Evolutionary conservation across 148 eudicot genomes (phyloP).

Genomic region (Persicaria maculosa): DNA sequence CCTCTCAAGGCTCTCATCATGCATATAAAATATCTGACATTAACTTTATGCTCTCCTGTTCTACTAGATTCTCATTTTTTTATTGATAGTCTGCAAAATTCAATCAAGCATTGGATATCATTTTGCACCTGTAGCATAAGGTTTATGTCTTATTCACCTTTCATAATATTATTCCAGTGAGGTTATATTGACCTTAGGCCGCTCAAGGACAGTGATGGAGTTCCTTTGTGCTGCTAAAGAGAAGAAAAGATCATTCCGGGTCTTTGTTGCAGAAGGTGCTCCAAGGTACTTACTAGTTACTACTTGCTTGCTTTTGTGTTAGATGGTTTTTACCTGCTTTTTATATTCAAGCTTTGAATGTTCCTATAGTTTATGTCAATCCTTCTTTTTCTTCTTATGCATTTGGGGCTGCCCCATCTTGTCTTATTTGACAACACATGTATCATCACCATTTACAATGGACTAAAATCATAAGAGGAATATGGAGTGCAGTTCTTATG

Average conservation of each 20-base stretch:
- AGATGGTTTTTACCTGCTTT: background rate
- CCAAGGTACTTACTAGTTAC: conserved; percentile 53
- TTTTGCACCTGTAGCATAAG: background rate
- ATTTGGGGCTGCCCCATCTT: background rate
- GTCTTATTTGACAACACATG: background rate
- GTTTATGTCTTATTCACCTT: background rate
- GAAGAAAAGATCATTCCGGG: conserved; percentile 90
- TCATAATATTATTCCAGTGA: conserved; percentile 41
- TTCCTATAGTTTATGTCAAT: background rate
- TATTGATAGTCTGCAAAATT: background rate
- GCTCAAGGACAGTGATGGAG: conserved; percentile 87
- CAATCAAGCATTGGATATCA: background rate
- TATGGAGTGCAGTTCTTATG: background rate
- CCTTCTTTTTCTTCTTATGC: background rate
- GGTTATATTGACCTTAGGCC: conserved; percentile 93
- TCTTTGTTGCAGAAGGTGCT: conserved; percentile 97
- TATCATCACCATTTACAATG: background rate
- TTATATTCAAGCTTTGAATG: background rate
- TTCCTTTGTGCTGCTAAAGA: conserved; percentile 98
- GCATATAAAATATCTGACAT: background rate
- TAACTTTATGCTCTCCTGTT: background rate
- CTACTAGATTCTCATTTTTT: background rate
- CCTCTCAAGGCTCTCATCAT: background rate
- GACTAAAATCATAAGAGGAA: background rate
- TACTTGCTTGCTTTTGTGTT: background rate